Evolutionary conservation across 1,284 basidiomycete genomes (phyloP), one percentile per base, ranked within the genome.

Genomic region (Sanguinoderma infundibulare): DNA sequence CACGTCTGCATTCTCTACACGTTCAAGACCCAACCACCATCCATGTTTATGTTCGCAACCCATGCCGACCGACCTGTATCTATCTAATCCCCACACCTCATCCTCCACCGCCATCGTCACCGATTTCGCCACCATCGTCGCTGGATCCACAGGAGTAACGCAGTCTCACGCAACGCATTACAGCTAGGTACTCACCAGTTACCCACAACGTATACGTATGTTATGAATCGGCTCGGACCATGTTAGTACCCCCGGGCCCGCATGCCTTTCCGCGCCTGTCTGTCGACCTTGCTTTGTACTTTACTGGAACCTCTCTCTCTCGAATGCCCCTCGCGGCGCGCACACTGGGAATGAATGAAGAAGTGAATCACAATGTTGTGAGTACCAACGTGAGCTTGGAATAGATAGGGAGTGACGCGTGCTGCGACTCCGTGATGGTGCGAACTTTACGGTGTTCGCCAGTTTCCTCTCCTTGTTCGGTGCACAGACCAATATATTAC

Each of bases 271-370:
- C n/a, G n/a, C 60, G 40, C 36, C 49, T 51, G 20, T n/a, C n/a
- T 51, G 49, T 51, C 49, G 49, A 51, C 61, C 57, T 67, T 67
- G 65, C 65, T 67, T 67, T 67, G 65, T 67, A 67, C 63, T 56
- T 32, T 64, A 67, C 62, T 14, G 35, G 55, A 46, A 46, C 42
- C 15, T 40, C 42, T 28, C 14, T 26, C 24, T 28, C 14, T 26
- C 24, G 24, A 46, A 46, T 28, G 2, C 10, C 22, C 42, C 42
- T 46, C 24, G n/a, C 42, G 9, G 42, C 42, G 42, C 12, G 15
- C 24, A 22, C 42, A 5, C 24, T 7, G 24, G 24, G 12, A 20
- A 46, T 28, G 14, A 28, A 46, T 46, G 40, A n/a, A n/a, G n/a
- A n/a, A n/a, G n/a, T n/a, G n/a, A n/a, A n/a, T n/a, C 40, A 53